Conservation (phyloP, 208 protist genomes). For the Leishmania arabica region DNA sequence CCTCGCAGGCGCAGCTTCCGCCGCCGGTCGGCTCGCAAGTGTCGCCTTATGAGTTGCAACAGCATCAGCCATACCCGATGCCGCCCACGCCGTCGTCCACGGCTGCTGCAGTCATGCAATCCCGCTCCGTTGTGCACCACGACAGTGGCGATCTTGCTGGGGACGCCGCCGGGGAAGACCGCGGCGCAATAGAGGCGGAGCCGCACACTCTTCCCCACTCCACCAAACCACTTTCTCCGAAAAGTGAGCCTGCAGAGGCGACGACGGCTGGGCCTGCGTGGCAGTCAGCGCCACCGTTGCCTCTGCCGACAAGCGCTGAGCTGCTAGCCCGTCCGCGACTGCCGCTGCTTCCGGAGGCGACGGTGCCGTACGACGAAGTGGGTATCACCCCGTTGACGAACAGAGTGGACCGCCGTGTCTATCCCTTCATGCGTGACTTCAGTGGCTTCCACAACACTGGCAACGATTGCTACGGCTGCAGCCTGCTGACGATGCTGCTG, state of each 20-base stretch:
- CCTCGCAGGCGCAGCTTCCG: conserved; percentile 10
- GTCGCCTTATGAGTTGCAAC: conserved; percentile 10
- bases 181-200: background rate
- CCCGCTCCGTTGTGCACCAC: background rate
- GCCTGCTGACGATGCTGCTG: conserved; percentile 75
- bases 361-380: background rate
- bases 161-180: background rate
- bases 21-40: conserved; percentile 10
- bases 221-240: background rate
- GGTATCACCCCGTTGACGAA: background rate
- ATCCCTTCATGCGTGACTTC: conserved; percentile 31
- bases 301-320: background rate
- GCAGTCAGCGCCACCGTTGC: conserved; percentile 2
- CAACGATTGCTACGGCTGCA: conserved; percentile 88
- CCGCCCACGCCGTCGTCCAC: conserved; percentile 1
- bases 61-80: conserved; percentile 1
- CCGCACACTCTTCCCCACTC: background rate
- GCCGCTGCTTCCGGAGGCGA: background rate
- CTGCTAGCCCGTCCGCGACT: background rate
- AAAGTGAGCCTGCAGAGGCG: background rate
- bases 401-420: background rate
- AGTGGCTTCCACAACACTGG: conserved; percentile 80
- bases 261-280: background rate
- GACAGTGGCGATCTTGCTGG: background rate
- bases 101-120: background rate